A percentile compares a stretch with the other conserved stretches of the same genome.
Evolutionary conservation across 176 grass and related monocot genomes (phyloP).

Genomic region (Microstegium vimineum): DNA sequence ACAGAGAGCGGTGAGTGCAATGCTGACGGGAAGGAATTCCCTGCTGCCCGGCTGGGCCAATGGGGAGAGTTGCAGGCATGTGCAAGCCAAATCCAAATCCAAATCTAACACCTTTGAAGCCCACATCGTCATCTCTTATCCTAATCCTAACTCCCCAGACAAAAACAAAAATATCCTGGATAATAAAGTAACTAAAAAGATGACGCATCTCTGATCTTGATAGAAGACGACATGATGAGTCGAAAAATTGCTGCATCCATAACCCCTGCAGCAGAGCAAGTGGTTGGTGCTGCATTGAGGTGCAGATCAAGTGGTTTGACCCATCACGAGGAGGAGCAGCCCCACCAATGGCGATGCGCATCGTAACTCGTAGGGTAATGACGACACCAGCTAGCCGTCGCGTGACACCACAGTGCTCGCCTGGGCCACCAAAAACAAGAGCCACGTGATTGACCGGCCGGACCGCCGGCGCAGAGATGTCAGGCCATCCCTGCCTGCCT

Average conservation of each 20-base stretch:
- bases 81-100: conserved; percentile 31
- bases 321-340: background rate
- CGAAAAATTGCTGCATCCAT: too few relatives aligned
- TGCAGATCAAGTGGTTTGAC: background rate
- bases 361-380: background rate
- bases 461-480: background rate
- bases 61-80: background rate
- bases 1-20: background rate
- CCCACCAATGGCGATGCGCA: background rate
- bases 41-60: background rate
- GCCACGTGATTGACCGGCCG: background rate
- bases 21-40: background rate
- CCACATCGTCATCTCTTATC: background rate
- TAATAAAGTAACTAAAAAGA: background rate
- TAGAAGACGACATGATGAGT: background rate
- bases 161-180: background rate
- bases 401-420: background rate
- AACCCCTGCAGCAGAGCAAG: background rate
- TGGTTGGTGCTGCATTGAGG: too few relatives aligned
- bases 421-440: background rate
- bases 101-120: background rate
- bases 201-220: background rate
- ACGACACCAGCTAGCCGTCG: background rate
- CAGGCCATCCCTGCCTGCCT: background rate
- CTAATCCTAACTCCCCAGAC: background rate